Evolutionary conservation across 1,284 basidiomycete genomes (phyloP).

Genomic region (Cystobasidiaceae sp.): DNA sequence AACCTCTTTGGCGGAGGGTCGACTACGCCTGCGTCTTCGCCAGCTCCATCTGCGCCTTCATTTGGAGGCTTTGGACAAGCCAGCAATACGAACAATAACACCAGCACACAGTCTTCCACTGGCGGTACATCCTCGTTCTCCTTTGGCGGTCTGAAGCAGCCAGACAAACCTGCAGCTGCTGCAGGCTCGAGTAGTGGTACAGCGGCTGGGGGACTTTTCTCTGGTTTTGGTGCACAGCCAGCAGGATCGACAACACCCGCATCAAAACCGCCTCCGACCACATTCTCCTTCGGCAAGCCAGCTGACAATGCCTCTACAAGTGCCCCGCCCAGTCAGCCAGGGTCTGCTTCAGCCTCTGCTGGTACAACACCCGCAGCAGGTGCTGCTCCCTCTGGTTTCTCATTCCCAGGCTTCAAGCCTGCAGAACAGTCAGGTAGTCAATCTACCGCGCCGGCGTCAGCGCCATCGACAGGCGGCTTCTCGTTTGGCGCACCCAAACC

Average conservation of each 20-base stretch:
- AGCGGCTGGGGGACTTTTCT: conserved; percentile 12
- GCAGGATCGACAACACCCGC: conserved; percentile 30
- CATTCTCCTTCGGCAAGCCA: conserved; percentile 30
- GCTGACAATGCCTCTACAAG: conserved; percentile 26
- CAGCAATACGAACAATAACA: background rate
- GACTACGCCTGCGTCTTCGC: conserved; percentile 16
- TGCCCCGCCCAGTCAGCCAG: conserved; percentile 44
- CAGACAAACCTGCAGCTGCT: background rate
- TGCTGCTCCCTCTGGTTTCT: conserved; percentile 32
- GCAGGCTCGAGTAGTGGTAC: conserved; percentile 1
- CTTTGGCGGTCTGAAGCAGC: conserved; percentile 8
- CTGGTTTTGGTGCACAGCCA: background rate
- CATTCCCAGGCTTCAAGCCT: conserved; percentile 17
- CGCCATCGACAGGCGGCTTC: conserved; percentile 23
- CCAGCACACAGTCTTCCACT: background rate
- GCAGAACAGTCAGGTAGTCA: too few relatives aligned
- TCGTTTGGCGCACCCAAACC: conserved; percentile 22
- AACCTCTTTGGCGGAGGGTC: conserved; percentile 16
- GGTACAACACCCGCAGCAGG: conserved; percentile 13
- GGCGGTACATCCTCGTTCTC: background rate
- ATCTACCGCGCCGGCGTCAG: too few relatives aligned
- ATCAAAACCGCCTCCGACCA: conserved; percentile 8
- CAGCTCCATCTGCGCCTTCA: conserved; percentile 13
- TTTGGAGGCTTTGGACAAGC: conserved; percentile 30
- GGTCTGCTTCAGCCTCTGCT: conserved; percentile 37